These are phyloP conservation scores for Brettanomyces nanus DNA, from an alignment of 805 yeast species.

Conservation along the genomic window DNA sequence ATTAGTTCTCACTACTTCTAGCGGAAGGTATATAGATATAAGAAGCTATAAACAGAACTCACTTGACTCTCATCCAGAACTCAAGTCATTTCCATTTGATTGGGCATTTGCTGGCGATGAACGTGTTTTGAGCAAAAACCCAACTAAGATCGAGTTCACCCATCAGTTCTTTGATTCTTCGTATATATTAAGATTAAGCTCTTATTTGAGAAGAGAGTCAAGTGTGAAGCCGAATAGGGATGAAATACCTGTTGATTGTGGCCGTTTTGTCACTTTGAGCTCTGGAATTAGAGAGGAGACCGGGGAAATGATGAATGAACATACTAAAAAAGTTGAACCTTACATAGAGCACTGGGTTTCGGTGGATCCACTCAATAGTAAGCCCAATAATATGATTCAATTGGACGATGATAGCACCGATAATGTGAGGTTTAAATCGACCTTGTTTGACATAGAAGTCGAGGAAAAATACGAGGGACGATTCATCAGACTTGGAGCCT, in stretches of 20 bases:
- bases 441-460: constrained; percentile 16
- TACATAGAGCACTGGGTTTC: constrained; percentile 52
- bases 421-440: constrained; percentile 2
- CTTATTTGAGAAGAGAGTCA: neutral
- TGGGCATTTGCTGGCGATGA: constrained; percentile 53
- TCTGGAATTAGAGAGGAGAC: constrained; percentile 40
- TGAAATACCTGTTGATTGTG: constrained; percentile 33
- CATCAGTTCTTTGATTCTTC: constrained; percentile 35
- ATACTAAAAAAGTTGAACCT: constrained; percentile 30
- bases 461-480: constrained; percentile 32
- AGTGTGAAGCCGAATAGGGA: constrained; percentile 7
- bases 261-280: constrained; percentile 33
- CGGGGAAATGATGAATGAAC: constrained; percentile 41
- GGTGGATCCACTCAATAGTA: constrained; percentile 27
- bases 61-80: constrained; percentile 7
- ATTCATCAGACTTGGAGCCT: constrained; percentile 39
- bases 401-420: neutral
- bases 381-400: neutral
- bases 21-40: constrained; percentile 39
- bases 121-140: constrained; percentile 21
- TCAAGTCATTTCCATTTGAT: constrained; percentile 38
- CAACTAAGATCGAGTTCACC: constrained; percentile 30
- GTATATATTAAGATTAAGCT: constrained; percentile 21
- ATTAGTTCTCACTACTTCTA: constrained; percentile 37
- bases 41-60: constrained; percentile 28